Base-by-base conservation (phyloP, 805 yeast species). In the Groenewaldozyma salmanticensis region DNA sequence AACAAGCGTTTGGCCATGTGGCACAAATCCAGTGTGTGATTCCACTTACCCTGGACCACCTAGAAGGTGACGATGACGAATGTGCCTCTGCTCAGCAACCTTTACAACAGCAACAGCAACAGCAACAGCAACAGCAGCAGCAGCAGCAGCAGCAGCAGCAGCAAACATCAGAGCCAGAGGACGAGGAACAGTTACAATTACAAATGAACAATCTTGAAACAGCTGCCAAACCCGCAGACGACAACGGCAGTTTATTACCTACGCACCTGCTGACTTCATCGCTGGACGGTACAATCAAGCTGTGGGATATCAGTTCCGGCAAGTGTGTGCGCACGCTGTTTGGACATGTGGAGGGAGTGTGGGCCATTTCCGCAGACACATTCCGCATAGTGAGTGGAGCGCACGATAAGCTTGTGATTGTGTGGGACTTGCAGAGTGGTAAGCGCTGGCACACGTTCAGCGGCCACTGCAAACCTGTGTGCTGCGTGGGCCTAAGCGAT, bases 281-380 rank as follows among this genome's bases (percentile, higher is more conserved):
- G 1, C 66, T 90, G 45, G 97, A 88, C 60, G 87, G 87, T 61
- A 88, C 96, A 4, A 86, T 88, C 59, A 86, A 88, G 58, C 61
- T 90, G 37, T 88, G 96, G 96, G 94, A 86, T 51, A 81, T 87
- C 22, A 69, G 68, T 47, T 76, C 92, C 1, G 96, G 96, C 3
- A 75, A 77, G 59, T 90, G 97, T 56, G 75, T 87, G 7, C 71
- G 96, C 43, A 92, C 98, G 0, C 90, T 92, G 60, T 92, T 90
- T 65, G 98, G 98, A 2, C 98, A 92, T 58, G 86, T 90, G 41
- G 97, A 92, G 62, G 98, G 98, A 18, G 95, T 92, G 16, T 90
- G 97, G 96, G 86, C 90, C 33, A 81, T 92, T 42, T 86, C 92
- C 15, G 95, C 96, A 1, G 97, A 92, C 65, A 87, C 88, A 31